Base-by-base conservation (phyloP, 2,329 filamentous ascomycete genomes). In the Colletotrichum lentis region DNA sequence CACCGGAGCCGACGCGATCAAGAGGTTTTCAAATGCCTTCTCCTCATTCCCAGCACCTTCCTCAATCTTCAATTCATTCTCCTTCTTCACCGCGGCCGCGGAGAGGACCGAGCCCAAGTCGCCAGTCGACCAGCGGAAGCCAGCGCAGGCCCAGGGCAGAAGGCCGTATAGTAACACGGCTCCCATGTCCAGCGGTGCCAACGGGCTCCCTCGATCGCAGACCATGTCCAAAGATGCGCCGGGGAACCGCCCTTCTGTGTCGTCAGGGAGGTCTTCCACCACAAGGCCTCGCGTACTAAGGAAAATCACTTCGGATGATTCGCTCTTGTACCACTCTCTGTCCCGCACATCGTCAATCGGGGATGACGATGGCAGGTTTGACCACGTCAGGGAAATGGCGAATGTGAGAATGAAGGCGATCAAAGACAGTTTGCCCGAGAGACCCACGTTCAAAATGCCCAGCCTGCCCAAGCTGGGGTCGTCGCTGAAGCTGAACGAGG, bases 341-440 rank as follows among this genome's bases (percentile, higher is more conserved):
- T 97, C 94, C 0, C 85, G 89, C 31, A 89, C 91, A 0, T 96
- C 94, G 0, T 96, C 93, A 0, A 84, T 96, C 0, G 94, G 94
- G 2, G 93, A 97, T 75, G 66, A 69, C 20, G 92, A 95, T 73
- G 88, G 88, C 46, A 86, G 90, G 52, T 98, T 96, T 77, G 87
- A 91, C 57, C 84, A 96, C 77, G 88, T 97, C 14, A 88, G 90
- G 50, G 91, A 93, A 69, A 92, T 96, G 81, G 91, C 95, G 72
- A 98, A 97, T 74, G 93, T 91, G 72, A 87, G 95, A 49, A 85
- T 96, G 75, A 97, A 97, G 80, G 95, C 95, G 5, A 92, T 98
- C 76, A 91, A 90, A 75, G 94, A 97, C 76, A 96, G 91, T 75
- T 88, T 92, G 70, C 90, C 93, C 75, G 94, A 97, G 73, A 81